A percentile compares a stretch with the other conserved stretches of the same genome.
Conservation (phyloP, 2,329 filamentous ascomycete genomes). For the Venturia aucupariae region DNA sequence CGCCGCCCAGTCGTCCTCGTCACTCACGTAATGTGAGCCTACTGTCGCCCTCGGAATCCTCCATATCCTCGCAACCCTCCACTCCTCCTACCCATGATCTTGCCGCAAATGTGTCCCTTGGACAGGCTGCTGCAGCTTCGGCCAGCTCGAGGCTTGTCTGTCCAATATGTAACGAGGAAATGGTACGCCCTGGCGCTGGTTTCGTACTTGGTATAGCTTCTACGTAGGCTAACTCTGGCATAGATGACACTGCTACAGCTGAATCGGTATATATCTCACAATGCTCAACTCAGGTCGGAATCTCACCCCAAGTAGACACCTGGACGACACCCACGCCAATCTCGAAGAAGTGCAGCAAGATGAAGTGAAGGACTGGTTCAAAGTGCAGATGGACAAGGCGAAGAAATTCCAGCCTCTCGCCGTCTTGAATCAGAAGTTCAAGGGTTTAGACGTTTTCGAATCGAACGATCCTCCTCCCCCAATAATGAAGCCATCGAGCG, state of each 20-base stretch:
- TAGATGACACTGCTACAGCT: slow-evolving; percentile 87
- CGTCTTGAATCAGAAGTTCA: slow-evolving; percentile 85
- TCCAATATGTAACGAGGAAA: slow-evolving; percentile 97
- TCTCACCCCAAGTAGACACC: slow-evolving; percentile 43
- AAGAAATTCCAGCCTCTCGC: slow-evolving; percentile 89
- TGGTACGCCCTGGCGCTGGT: slow-evolving; percentile 48
- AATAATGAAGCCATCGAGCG: slow-evolving; percentile 23
- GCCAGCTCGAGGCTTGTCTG: slow-evolving; percentile 67
- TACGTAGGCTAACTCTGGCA: slow-evolving; percentile 17
- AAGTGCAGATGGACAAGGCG: slow-evolving; percentile 85
- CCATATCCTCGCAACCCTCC: slow-evolving; percentile 67
- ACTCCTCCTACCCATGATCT: slow-evolving; percentile 63
- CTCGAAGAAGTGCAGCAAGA: slow-evolving; percentile 82
- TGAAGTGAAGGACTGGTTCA: slow-evolving; percentile 95
- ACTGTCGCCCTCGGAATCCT: slow-evolving; percentile 60
- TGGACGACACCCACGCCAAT: slow-evolving; percentile 86
- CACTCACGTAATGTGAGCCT: slow-evolving; percentile 28
- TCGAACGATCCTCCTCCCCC: slow-evolving; percentile 56
- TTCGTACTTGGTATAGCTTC: background rate
- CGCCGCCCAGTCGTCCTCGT: slow-evolving; percentile 32
- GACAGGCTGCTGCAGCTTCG: slow-evolving; percentile 45
- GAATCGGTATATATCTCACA: slow-evolving; percentile 41
- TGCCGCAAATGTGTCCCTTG: slow-evolving; percentile 67
- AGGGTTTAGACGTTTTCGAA: slow-evolving; percentile 87
- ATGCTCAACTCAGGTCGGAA: slow-evolving; percentile 12